Evolutionary conservation across 768 basidiomycete genomes (phyloP), one percentile per base, ranked within the genome.

Genomic region (Myochromella boudieri): DNA sequence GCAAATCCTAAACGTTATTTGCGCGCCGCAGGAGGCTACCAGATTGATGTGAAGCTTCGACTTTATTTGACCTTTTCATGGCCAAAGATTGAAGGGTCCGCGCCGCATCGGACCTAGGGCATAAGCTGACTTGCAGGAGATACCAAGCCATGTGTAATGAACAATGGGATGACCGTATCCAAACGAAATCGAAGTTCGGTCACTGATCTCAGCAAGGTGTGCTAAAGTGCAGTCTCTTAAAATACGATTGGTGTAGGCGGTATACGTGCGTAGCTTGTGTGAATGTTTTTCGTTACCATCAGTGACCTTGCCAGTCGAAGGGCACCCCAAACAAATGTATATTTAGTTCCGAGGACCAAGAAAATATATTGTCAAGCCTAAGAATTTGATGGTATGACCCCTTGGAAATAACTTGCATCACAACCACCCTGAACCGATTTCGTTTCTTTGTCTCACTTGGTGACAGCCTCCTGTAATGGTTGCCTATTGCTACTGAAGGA

Each of bases 271-370:
- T 18, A 11, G 10, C 28, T 11, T 40, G 33, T 32, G 32, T 32
- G 39, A 32, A 42, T 50, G 25, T 28, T 49, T 44, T 25, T 32
- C 26, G 51, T 56, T 52, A 32, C 52, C 52, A 53, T 56, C 48
- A 53, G 12, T 21, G 37, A 11, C 28, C n/a, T 31, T 26, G 32
- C 22, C 38, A 29, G 48, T 11, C 22, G 6, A 34, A 39, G 21
- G 27, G 12, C 15, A 3, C 6, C 14, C 14, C 38, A 52, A 50
- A 47, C 37, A 53, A 21, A 34, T 37, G 28, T 51, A 41, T 31
- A 46, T 32, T 43, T 46, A 46, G 28, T 22, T 41, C 54, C 44
- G 51, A 55, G 41, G 47, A 43, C 34, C 17, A 44, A 32, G 36
- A 48, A 49, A 51, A 46, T 46, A 37, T 33, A n/a, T 31, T 37